Evolutionary conservation across 73 alveolate species (phyloP).

Genomic region (Paramecium octaurelia): DNA sequence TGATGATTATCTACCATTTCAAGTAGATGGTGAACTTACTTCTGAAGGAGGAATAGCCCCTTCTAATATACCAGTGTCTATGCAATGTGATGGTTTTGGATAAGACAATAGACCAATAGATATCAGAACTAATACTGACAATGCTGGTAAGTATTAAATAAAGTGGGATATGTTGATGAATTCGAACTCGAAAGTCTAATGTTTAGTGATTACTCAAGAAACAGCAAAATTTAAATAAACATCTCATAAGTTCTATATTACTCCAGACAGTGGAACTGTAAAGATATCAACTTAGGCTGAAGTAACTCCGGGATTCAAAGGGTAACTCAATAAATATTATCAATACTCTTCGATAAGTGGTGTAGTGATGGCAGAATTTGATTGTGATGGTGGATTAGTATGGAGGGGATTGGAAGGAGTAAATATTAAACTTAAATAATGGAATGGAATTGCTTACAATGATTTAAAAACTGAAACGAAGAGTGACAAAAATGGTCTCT

Average conservation of each 20-base stretch:
- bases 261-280: neutral
- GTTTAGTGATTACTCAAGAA: neutral
- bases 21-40: neutral
- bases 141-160: neutral
- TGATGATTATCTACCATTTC: neutral
- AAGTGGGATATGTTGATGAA: neutral
- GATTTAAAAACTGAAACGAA: neutral
- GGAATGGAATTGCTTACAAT: neutral
- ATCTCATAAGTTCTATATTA: neutral
- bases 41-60: neutral
- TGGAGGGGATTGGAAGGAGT: conserved; percentile 16
- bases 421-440: neutral
- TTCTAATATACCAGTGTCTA: neutral
- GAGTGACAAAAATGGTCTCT: conserved; percentile 24
- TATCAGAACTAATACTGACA: neutral
- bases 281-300: neutral
- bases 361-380: neutral
- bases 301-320: neutral
- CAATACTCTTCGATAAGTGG: neutral
- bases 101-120: neutral
- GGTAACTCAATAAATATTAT: neutral
- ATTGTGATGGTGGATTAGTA: neutral
- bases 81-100: conserved; percentile 12
- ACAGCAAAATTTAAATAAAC: conserved; percentile 14
- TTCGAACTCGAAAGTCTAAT: neutral